Base-by-base conservation (phyloP, 2,329 filamentous ascomycete genomes). In the Fusarium hostae region DNA sequence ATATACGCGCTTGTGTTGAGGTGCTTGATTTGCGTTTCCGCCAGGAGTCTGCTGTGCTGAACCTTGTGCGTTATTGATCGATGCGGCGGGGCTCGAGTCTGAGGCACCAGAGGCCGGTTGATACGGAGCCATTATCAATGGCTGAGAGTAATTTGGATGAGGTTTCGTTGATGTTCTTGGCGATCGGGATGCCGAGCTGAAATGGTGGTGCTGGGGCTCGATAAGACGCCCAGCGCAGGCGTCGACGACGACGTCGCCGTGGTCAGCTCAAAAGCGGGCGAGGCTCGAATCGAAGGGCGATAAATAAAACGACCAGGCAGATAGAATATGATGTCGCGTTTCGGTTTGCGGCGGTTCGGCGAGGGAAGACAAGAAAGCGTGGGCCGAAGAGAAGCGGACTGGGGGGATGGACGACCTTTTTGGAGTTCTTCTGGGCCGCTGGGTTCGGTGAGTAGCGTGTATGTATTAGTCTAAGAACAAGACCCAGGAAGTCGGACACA, bases 1-100 rank as follows among this genome's bases (percentile, higher is more conserved):
- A 71, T 90, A 90, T 71, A 90, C 88, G 58, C 88, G 87, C 79
- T 89, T 89, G 78, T 90, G 87, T 74, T 87, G 86, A 28, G 56
- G 60, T 56, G 51, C 59, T 50, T 66, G 71, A 48, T 61, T 68
- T 47, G 52, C 56, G 57, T 65, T 68, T 20, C 66, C 70, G 24
- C 56, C 66, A 35, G 70, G 67, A 22, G 69, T 72, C 32, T 65
- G 74, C 16, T 71, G 74, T 43, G 66, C 70, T 43, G 72, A 77
- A 35, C 62, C 52, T 64, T 67, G 71, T 47, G 59, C 70, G 30
- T 76, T 73, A n/a, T 56, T 59, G 13, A 72, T 61, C 30, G 75
- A 77, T 22, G 72, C 75, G 40, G 72, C 66, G 41, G 75, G 75
- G 52, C 75, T 77, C 32, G 75, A 74, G 32, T 77, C 74, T 51